These are phyloP conservation scores for Lactifluus subvellereus DNA, from an alignment of 768 basidiomycete genomes.

Conservation along the genomic window DNA sequence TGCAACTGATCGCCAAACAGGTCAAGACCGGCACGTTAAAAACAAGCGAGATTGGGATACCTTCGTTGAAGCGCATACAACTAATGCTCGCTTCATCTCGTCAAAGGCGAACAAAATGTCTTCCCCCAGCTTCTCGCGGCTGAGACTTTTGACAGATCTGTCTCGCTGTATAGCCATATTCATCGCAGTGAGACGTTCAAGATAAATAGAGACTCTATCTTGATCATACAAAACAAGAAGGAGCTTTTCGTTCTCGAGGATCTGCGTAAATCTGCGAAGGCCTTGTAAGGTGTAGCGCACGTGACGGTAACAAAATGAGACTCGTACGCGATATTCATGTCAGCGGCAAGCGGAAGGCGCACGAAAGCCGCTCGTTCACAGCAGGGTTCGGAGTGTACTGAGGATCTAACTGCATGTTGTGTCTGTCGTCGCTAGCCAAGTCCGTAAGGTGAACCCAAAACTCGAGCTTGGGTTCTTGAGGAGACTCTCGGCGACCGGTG, in stretches of 20 bases:
- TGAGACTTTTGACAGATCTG: conserved; percentile 25
- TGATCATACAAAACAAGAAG: conserved; percentile 8
- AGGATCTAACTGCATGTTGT: conserved; percentile 5
- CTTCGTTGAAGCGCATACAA: conserved; percentile 40
- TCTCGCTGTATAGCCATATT: background rate
- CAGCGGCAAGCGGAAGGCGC: conserved; percentile 4
- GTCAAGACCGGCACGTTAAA: too few relatives aligned
- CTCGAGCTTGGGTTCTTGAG: background rate
- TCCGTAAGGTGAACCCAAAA: conserved; percentile 1
- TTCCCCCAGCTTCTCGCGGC: conserved; percentile 42
- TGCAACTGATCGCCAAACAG: conserved; percentile 24
- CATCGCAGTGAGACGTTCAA: conserved; percentile 2
- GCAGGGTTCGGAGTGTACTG: conserved; percentile 3
- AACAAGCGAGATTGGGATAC: conserved; percentile 25
- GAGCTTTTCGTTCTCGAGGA: conserved; percentile 15
- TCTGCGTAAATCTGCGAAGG: conserved; percentile 7
- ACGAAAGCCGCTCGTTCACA: background rate
- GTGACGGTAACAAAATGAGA: background rate
- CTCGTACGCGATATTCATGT: conserved; percentile 1
- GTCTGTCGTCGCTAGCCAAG: conserved; percentile 3
- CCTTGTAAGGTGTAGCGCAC: background rate
- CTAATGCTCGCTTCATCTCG: conserved; percentile 45
- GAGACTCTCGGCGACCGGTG: background rate
- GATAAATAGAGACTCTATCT: conserved; percentile 4
- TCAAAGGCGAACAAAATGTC: conserved; percentile 45